These are phyloP conservation scores for Neopestalotiopsis sp. DNA, from an alignment of 2,329 filamentous ascomycete species.

Conservation along the genomic window DNA sequence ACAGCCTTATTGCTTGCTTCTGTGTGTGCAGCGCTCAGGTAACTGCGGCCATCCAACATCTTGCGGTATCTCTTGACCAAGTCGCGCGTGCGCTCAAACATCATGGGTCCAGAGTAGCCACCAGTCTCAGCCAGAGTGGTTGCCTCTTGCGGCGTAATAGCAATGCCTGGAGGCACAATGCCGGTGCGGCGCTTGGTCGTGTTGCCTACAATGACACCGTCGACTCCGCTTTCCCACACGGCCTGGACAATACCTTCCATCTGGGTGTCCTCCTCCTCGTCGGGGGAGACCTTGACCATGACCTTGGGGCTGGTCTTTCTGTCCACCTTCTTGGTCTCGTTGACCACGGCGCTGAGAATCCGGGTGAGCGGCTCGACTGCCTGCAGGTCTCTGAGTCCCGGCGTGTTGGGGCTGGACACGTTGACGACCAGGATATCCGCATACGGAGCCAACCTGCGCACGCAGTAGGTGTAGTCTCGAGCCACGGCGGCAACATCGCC, in stretches of 20 bases:
- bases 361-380: constrained; percentile 81
- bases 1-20: constrained; percentile 14
- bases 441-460: constrained; percentile 81
- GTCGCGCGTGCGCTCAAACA: constrained; percentile 80
- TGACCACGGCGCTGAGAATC: constrained; percentile 82
- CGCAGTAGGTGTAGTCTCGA: constrained; percentile 87
- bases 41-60: constrained; percentile 62
- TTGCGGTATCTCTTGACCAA: constrained; percentile 82
- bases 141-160: constrained; percentile 70
- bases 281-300: constrained; percentile 98
- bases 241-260: constrained; percentile 88
- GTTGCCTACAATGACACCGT: constrained; percentile 96
- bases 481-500: constrained; percentile 81
- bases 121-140: constrained; percentile 76
- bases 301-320: constrained; percentile 78
- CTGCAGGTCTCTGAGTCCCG: constrained; percentile 86
- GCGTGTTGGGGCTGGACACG: constrained; percentile 95
- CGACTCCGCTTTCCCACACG: constrained; percentile 82
- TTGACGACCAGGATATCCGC: constrained; percentile 98
- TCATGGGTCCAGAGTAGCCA: constrained; percentile 88
- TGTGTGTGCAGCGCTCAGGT: constrained; percentile 37
- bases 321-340: constrained; percentile 72
- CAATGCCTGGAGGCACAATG: constrained; percentile 70
- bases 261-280: constrained; percentile 86
- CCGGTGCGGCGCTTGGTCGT: constrained; percentile 85